Evolutionary conservation across 192 early-diverging fungal genomes (phyloP).

Genomic region (Chytriomyces sp.): DNA sequence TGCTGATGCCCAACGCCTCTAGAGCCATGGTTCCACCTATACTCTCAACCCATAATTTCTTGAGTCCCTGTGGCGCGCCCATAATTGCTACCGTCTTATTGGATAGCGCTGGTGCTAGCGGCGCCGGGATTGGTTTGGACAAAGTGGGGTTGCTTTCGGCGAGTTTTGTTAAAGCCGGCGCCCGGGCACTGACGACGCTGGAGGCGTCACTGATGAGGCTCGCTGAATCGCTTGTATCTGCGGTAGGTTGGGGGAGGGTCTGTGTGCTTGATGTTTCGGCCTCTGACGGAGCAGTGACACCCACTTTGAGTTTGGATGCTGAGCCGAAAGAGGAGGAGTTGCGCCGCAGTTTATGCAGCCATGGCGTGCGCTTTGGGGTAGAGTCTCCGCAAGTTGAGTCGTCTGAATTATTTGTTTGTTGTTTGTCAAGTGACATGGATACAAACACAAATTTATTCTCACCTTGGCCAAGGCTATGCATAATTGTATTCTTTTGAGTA

Average conservation of each 20-base stretch:
- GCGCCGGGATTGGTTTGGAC: neutral
- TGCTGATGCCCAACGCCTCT: constrained; percentile 59
- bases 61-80: constrained; percentile 25
- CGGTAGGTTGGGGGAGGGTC: neutral
- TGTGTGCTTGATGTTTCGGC: neutral
- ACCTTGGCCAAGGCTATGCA: too few species aligned
- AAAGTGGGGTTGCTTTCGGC: neutral
- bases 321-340: neutral
- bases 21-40: constrained; percentile 59
- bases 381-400: too few species aligned
- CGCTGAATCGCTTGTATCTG: constrained; percentile 1
- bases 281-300: neutral
- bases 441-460: too few species aligned
- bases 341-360: neutral
- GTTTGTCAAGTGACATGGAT: too few species aligned
- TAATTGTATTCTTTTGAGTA: too few species aligned
- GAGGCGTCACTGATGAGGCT: constrained; percentile 7
- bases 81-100: constrained; percentile 30
- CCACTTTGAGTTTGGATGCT: neutral
- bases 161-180: neutral
- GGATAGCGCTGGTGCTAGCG: neutral
- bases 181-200: neutral
- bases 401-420: too few species aligned
- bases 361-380: neutral
- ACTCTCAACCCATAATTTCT: constrained; percentile 46